These are phyloP conservation scores for Ustilago nuda DNA, from an alignment of 1,284 basidiomycete species.

Conservation along the genomic window DNA sequence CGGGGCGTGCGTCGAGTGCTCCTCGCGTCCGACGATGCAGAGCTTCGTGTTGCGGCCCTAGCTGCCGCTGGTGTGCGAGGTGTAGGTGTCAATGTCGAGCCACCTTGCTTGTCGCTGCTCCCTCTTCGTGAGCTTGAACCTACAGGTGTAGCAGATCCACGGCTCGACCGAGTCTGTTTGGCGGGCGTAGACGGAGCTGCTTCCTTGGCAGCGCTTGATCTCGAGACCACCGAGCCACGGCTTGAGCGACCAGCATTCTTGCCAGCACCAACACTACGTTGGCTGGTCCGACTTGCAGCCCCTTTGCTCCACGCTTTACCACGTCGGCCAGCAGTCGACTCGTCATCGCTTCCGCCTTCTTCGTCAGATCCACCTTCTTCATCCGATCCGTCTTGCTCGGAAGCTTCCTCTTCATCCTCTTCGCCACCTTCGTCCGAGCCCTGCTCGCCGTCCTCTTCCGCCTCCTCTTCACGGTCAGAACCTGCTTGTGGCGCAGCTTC, in stretches of 20 bases:
- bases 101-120: constrained; percentile 32
- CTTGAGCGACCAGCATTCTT: constrained; percentile 24
- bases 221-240: constrained; percentile 38
- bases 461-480: constrained; percentile 13
- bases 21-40: constrained; percentile 25
- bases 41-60: constrained; percentile 38
- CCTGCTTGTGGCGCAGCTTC: constrained; percentile 27
- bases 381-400: constrained; percentile 29
- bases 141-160: constrained; percentile 24
- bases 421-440: constrained; percentile 17
- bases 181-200: constrained; percentile 29
- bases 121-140: constrained; percentile 26
- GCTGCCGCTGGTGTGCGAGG: constrained; percentile 29
- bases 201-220: constrained; percentile 39
- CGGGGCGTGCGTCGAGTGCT: constrained; percentile 46
- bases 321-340: constrained; percentile 14
- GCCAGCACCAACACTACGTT: constrained; percentile 11
- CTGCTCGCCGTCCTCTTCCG: constrained; percentile 32
- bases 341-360: constrained; percentile 26
- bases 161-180: constrained; percentile 40
- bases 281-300: constrained; percentile 7
- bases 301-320: constrained; percentile 19
- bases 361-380: constrained; percentile 29
- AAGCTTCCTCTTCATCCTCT: constrained; percentile 15
- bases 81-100: constrained; percentile 21